Evolutionary conservation across 108 stramenopile species (phyloP), one percentile per base, ranked within the genome.

Genomic region (Asterionellopsis glacialis): DNA sequence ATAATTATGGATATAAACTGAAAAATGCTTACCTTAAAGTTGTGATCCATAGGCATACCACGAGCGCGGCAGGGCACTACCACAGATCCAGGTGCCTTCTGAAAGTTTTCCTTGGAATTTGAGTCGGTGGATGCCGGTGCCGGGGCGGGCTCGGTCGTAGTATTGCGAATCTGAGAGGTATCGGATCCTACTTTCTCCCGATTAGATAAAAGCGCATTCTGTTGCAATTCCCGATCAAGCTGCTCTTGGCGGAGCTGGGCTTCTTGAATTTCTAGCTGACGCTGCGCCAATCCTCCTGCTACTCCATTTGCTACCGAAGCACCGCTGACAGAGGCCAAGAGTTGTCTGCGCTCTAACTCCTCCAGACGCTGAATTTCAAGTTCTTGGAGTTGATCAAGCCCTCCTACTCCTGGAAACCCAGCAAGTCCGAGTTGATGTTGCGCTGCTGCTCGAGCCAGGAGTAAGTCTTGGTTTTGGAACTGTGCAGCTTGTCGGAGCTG

Each of bases 41-140:
- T 88, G 67, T 91, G 90, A 43, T 87, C 85, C 84, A 88, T 88
- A 23, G 90, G 87, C 83, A 91, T 84, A 21, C 90, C 87, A 11
- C 90, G 64, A 43, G 90, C 87, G 48, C 87, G 73, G 55, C 90
- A 91, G 13, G 90, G 90, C 12, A 91, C 85, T 63, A 82, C 73
- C 4, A 57, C 56, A 1, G 56, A 41, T 38, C 41, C 56, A 16
- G 38, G 38, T 6, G 56, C 39, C 39, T 57, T 57, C 24, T 53
- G 52, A 25, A 53, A 53, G 15, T 19, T 24, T 3, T 53, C 52
- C 24, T 53, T 53, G 24, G 15, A 15, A 15, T 24, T 24, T 23
- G 14, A 5, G 21, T 53, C 52, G 52, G 1, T 25, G 4, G 52
- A 5, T 15, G 52, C 19, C 7, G 33, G 33, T 5, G 33, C 33